Base-by-base conservation (phyloP, 2,329 filamentous ascomycete species). In the Chaetomium strumarium region DNA sequence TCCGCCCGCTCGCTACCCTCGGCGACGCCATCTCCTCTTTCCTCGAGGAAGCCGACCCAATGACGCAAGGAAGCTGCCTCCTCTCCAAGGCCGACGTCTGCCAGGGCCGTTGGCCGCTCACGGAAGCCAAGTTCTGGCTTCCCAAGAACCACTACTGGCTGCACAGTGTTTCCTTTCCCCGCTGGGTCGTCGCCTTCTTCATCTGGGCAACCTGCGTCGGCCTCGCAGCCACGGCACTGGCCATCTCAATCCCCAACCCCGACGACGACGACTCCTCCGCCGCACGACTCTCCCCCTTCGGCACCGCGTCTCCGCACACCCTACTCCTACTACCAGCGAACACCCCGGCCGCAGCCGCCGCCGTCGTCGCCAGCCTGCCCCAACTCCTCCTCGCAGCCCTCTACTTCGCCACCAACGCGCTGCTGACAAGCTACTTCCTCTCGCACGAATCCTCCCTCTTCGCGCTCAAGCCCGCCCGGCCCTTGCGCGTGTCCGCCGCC, bases 1-100 rank as follows among this genome's bases (percentile, higher is more conserved):
- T 75, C 57, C 63, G 65, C 14, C 75, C 75, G 1, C 68, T 79
- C 5, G 70, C 73, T 14, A 78, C 75, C 0, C 66, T 79, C 3
- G 76, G 76, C 31, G 77, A 79, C 55, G 73, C 74, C 29, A 65
- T 79, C n/a, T 61, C 69, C 5, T 78, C 76, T 1, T 79, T 79
- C 51, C 69, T 79, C 42, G 63, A 65, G 12, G 66, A 70, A 1
- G 71, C 75, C 0, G 76, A 79, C 58, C 62, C 63, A 1, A 68
- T 67, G 1, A 78, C 75, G 0, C 66, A 65, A 29, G 69, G 68
- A 16, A 66, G 68, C 6, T 78, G 73, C 52, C 68, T 79, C 13
- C 61, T 79, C 44, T 71, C 70, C 51, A 78, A 78, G 56, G 50
- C 60, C 14, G 76, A 79, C 51, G 67, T 77, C 20, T 62, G 64